phyloP scores from a whole-genome alignment of 2,329 filamentous ascomycete species.

The Claviceps lovelessii region DNA sequence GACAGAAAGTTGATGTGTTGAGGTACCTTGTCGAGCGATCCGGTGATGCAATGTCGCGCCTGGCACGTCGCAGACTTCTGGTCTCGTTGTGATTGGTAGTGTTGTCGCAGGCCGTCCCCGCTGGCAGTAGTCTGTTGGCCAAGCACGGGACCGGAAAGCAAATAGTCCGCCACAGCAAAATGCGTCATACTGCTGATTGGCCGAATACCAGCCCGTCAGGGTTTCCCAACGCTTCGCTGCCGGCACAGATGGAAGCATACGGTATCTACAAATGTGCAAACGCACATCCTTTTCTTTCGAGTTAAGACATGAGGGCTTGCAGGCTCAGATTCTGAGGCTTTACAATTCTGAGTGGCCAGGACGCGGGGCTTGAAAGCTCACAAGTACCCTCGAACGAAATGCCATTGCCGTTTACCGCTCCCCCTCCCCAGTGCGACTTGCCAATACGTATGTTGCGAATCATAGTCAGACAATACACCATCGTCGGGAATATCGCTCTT shows the following conservation, averaged over 20 bases:
- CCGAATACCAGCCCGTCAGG: no score
- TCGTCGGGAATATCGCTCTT: background rate
- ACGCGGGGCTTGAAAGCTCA: no score
- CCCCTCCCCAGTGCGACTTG: no score
- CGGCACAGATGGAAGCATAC: no score
- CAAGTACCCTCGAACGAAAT: no score
- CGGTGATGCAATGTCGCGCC: conserved; percentile 4
- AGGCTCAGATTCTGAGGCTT: no score
- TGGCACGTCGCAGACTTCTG: conserved; percentile 1
- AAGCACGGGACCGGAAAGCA: background rate
- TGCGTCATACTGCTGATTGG: background rate
- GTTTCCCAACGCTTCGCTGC: no score
- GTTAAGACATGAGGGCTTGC: background rate
- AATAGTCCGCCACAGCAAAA: background rate
- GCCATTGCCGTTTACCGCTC: no score
- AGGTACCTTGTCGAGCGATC: background rate
- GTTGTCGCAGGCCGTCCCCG: background rate
- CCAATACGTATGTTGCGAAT: background rate
- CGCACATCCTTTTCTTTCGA: no score
- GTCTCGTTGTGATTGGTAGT: background rate
- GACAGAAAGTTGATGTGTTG: conserved; percentile 2
- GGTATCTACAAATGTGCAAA: no score
- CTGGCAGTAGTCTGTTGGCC: no score
- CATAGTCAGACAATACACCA: background rate
- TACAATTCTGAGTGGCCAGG: no score